Evolutionary conservation across 2,329 filamentous ascomycete genomes (phyloP).

Genomic region (Phaeomoniella chlamydospora): DNA sequence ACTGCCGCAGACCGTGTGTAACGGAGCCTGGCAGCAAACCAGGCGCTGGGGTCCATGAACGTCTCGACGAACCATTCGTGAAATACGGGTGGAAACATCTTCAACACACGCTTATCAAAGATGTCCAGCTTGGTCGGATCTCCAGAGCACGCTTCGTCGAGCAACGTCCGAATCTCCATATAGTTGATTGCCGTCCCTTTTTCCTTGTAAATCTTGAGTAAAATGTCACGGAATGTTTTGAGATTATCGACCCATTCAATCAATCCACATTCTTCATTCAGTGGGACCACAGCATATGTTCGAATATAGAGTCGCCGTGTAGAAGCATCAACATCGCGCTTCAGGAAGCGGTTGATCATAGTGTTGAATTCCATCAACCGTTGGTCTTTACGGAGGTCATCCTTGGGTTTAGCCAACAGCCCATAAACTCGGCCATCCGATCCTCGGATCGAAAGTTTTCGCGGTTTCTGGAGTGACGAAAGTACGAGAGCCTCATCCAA

Average conservation of each 20-base stretch:
- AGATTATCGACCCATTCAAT: conserved; percentile 98
- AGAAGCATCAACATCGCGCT: conserved; percentile 80
- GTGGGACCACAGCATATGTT: conserved; percentile 88
- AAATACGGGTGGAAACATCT: conserved; percentile 65
- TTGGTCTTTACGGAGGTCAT: conserved; percentile 93
- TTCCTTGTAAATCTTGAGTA: conserved; percentile 63
- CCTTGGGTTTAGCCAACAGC: conserved; percentile 92
- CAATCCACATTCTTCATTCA: conserved; percentile 94
- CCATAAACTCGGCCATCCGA: conserved; percentile 82
- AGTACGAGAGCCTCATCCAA: conserved; percentile 80
- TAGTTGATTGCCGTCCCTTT: conserved; percentile 55
- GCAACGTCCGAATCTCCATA: conserved; percentile 41
- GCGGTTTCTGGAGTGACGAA: conserved; percentile 80
- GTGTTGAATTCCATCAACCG: conserved; percentile 98
- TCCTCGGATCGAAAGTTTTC: conserved; percentile 75
- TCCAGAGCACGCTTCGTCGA: conserved; percentile 50
- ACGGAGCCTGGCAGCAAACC: conserved; percentile 76
- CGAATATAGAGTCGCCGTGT: conserved; percentile 87
- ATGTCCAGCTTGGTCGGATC: conserved; percentile 25
- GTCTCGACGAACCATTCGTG: conserved; percentile 92
- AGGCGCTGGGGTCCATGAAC: conserved; percentile 82
- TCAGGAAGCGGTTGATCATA: conserved; percentile 91
- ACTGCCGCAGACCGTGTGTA: conserved; percentile 93
- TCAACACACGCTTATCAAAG: conserved; percentile 25
- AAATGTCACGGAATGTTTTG: conserved; percentile 82